Evolutionary conservation across 2,329 filamentous ascomycete genomes (phyloP).

Genomic region (Orbilia blumenaviensis): DNA sequence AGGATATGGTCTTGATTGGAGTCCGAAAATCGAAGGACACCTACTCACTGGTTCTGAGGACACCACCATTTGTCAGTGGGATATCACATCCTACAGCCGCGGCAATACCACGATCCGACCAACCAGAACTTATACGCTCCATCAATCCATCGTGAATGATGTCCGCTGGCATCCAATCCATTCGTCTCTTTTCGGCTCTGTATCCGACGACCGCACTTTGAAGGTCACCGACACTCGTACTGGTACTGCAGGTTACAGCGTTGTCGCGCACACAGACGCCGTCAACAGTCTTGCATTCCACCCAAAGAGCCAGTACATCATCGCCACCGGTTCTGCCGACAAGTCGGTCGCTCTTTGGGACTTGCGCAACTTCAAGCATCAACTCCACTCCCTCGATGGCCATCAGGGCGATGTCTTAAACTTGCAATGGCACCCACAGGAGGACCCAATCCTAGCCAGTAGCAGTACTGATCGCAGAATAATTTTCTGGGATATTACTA

Average conservation of each 20-base stretch:
- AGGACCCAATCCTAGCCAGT: conserved; percentile 86
- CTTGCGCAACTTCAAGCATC: conserved; percentile 85
- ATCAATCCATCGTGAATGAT: conserved; percentile 92
- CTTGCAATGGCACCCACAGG: conserved; percentile 91
- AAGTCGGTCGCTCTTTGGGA: conserved; percentile 97
- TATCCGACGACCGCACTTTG: conserved; percentile 92
- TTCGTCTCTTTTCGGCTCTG: conserved; percentile 84
- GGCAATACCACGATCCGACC: conserved; percentile 76
- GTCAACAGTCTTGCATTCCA: conserved; percentile 98
- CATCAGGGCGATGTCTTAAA: conserved; percentile 91
- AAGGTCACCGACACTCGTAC: conserved; percentile 89
- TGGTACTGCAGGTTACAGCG: conserved; percentile 69
- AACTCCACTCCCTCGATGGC: conserved; percentile 87
- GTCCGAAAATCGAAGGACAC: conserved; percentile 79
- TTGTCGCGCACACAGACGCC: conserved; percentile 80
- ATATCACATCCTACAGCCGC: conserved; percentile 78
- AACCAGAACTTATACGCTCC: conserved; percentile 77
- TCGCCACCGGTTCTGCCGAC: conserved; percentile 93
- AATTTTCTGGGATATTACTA: conserved; percentile 94
- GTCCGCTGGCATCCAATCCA: conserved; percentile 93
- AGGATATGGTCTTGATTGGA: conserved; percentile 94
- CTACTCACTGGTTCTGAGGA: conserved; percentile 93
- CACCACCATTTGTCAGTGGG: conserved; percentile 90
- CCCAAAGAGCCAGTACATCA: conserved; percentile 83
- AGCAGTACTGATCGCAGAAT: conserved; percentile 92